phyloP scores from a whole-genome alignment of 345 rosid species.

The Isatis tinctoria region DNA sequence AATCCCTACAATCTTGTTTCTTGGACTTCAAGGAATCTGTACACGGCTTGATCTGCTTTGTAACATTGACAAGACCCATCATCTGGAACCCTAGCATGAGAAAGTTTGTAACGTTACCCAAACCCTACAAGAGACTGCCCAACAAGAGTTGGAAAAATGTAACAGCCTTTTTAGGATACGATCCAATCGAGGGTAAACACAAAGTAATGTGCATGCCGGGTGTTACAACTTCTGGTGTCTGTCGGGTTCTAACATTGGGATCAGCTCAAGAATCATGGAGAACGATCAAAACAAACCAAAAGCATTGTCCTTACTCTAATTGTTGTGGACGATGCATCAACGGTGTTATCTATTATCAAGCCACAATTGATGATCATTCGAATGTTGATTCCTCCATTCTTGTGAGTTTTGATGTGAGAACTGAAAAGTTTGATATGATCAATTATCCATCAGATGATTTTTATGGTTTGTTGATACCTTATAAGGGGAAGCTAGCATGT shows the following conservation, averaged over 20 bases:
- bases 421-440: background rate
- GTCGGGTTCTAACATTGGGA: slow-evolving; percentile 8
- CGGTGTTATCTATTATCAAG: background rate
- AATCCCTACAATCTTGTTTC: background rate
- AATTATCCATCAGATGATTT: background rate
- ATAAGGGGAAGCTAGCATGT: background rate
- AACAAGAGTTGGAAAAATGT: background rate
- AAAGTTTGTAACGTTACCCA: background rate
- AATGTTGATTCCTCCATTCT: background rate
- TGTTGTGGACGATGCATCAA: background rate
- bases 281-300: background rate
- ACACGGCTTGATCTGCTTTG: background rate
- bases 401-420: background rate
- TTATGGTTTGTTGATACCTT: background rate
- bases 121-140: background rate
- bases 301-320: background rate
- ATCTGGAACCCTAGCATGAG: background rate
- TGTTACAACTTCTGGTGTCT: background rate
- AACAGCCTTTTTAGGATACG: background rate
- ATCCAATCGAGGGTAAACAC: background rate
- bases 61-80: background rate
- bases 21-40: background rate
- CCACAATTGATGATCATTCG: background rate
- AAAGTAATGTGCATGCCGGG: background rate
- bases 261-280: background rate